These are phyloP conservation scores for Verticillium klebahnii DNA, from an alignment of 2,329 filamentous ascomycete genomes.

Conservation along the genomic window DNA sequence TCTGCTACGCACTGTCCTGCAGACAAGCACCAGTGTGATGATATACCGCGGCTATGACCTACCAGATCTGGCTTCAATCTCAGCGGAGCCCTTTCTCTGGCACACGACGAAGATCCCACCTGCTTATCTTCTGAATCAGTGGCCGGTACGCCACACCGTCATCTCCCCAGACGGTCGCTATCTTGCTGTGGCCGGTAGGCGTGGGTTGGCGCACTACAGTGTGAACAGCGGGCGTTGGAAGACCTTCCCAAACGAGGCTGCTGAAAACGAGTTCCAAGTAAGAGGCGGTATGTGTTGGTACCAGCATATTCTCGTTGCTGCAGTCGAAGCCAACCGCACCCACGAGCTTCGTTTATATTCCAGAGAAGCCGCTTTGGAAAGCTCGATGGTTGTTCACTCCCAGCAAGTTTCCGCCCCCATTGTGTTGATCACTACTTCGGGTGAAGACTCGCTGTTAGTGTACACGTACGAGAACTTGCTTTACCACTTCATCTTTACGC, in stretches of 20 bases:
- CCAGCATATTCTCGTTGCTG: conserved; percentile 88
- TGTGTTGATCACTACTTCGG: conserved; percentile 84
- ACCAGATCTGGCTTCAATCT: conserved; percentile 84
- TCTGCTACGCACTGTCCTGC: conserved; percentile 80
- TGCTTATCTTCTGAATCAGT: conserved; percentile 82
- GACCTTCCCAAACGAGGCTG: conserved; percentile 74
- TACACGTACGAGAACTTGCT: conserved; percentile 97
- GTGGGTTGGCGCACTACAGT: conserved; percentile 93
- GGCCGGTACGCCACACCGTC: conserved; percentile 84
- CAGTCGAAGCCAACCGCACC: conserved; percentile 78
- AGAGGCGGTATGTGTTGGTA: conserved; percentile 98
- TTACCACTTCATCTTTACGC: conserved; percentile 88
- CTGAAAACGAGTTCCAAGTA: conserved; percentile 88
- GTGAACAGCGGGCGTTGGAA: conserved; percentile 94
- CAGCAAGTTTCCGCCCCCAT: conserved; percentile 79
- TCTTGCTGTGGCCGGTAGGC: conserved; percentile 88
- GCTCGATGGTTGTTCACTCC: conserved; percentile 66
- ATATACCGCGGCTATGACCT: conserved; percentile 92
- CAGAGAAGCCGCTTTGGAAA: conserved; percentile 74
- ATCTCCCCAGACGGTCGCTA: conserved; percentile 92
- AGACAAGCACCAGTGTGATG: conserved; percentile 84
- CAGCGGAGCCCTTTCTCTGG: conserved; percentile 91
- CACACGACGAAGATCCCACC: conserved; percentile 84
- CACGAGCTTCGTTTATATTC: conserved; percentile 92
- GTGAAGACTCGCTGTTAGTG: conserved; percentile 89